Percentiles rank a stretch among this genome's conserved stretches.
These are phyloP conservation scores for Coemansia sp. DNA, from an alignment of 192 early-diverging fungal genomes.

Conservation along the genomic window DNA sequence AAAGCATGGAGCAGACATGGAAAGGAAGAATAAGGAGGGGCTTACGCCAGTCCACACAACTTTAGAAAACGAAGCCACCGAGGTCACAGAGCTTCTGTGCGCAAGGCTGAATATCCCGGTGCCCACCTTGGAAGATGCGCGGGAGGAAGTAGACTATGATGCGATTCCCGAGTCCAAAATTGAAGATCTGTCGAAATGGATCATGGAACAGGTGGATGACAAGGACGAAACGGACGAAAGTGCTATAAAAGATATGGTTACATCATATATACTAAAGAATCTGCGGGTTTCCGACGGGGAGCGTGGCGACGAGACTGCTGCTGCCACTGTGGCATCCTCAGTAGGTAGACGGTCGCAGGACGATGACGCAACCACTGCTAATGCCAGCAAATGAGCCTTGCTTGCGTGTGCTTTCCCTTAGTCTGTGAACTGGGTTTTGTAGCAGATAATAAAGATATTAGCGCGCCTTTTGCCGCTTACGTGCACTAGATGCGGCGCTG, in stretches of 20 bases:
- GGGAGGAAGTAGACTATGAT: conserved; percentile 24
- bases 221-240: conserved; percentile 58
- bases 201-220: conserved; percentile 59
- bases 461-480: conserved; percentile 30
- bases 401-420: too few relatives aligned
- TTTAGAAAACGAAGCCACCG: conserved; percentile 62
- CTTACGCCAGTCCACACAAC: conserved; percentile 53
- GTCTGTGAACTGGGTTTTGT: too few relatives aligned
- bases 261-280: conserved; percentile 47
- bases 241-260: conserved; percentile 59
- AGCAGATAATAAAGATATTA: conserved; percentile 8
- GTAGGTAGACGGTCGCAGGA: conserved; percentile 33
- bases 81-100: conserved; percentile 64
- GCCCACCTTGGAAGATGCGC: conserved; percentile 41
- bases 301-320: conserved; percentile 35
- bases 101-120: conserved; percentile 56
- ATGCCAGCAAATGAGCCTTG: conserved; percentile 6
- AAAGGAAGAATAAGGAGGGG: conserved; percentile 62
- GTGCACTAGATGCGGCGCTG: conserved; percentile 20
- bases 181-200: conserved; percentile 56
- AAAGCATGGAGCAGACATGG: conserved; percentile 68
- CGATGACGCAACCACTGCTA: conserved; percentile 16
- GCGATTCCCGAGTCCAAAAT: conserved; percentile 40
- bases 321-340: conserved; percentile 39
- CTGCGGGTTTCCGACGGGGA: conserved; percentile 27